Base-by-base conservation (phyloP, 257 asterid genomes). In the Solanum paucissectum region DNA sequence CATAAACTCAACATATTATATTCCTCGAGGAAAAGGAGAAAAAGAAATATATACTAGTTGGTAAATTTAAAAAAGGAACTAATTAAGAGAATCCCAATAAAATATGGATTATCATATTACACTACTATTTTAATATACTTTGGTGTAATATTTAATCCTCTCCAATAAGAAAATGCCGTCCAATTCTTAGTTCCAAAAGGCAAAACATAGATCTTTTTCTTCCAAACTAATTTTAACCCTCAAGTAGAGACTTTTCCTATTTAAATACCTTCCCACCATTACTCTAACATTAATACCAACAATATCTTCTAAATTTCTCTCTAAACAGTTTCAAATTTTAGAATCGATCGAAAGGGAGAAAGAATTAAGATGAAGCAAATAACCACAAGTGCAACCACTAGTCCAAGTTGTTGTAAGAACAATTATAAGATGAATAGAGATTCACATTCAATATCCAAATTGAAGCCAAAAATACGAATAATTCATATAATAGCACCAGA, bases 401-500 rank as follows among this genome's bases (percentile, higher is more conserved):
- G 20, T 3, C 62, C 81, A 64, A 38, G 79, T 66, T 38, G 42
- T 66, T 14, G 18, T 66, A 66, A 16, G 46, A 36, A 85, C 40
- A 23, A 2, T 7, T n/a, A 64, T 64, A 68, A 27, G 21, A 14
- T 85, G 36, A 49, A 85, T 85, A 62, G 49, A 84, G 58, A 66
- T 27, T 85, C 87, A 38, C 58, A 66, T 16, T 18, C 12, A 40
- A 62, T 71, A 66, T 66, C 83, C 83, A 73, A 91, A 90, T 49
- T 85, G 42, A 95, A 91, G 94, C 98, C 98, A 1, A 95, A 93
- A 90, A 94, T 95, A 29, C 96, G 98, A 88, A 93, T 96, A 89
- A 94, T 94, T 88, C 98, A 96, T 93, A 88, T 95, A 75, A 90
- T 93, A 40, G 95, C 95, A 62, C 98, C 98, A 9, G 90, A 95